These are phyloP conservation scores for Thermoascus crustaceus DNA, from an alignment of 2,329 filamentous ascomycete genomes.

Conservation along the genomic window DNA sequence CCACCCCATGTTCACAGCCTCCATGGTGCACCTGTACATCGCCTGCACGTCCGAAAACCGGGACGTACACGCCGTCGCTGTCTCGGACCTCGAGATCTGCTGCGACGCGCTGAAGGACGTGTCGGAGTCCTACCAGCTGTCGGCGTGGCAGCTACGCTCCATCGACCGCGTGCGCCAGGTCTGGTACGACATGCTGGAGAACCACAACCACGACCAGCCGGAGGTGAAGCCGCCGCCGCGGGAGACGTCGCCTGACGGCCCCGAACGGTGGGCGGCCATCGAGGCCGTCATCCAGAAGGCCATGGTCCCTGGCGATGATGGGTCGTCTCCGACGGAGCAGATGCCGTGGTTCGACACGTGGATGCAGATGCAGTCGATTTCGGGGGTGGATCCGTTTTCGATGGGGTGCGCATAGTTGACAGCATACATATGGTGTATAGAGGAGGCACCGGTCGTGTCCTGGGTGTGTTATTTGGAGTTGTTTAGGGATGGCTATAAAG, in stretches of 20 bases:
- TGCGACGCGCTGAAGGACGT: slow-evolving; percentile 11
- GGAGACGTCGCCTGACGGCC: not conserved
- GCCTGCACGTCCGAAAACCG: slow-evolving; percentile 8
- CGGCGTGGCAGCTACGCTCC: slow-evolving; percentile 8
- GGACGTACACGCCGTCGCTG: slow-evolving; percentile 5
- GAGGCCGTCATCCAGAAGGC: slow-evolving; percentile 3
- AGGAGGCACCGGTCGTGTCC: too few species aligned
- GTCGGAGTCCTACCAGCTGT: slow-evolving; percentile 6
- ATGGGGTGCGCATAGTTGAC: slow-evolving; percentile 2
- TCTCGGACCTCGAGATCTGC: slow-evolving; percentile 9
- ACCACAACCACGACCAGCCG: slow-evolving; percentile 1
- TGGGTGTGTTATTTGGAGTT: too few species aligned
- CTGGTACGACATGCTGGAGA: slow-evolving; percentile 8
- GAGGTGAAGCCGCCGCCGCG: too few species aligned
- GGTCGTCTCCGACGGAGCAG: slow-evolving; percentile 3
- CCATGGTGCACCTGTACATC: slow-evolving; percentile 11
- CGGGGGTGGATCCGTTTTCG: slow-evolving; percentile 3
- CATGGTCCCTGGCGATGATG: slow-evolving; percentile 1
- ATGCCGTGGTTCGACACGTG: slow-evolving; percentile 7
- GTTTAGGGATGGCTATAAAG: too few species aligned
- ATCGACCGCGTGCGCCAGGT: slow-evolving; percentile 6
- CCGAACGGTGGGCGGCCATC: not conserved
- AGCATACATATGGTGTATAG: too few species aligned
- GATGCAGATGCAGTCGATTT: slow-evolving; percentile 4
- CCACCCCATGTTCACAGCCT: slow-evolving; percentile 13